Conservation (phyloP, 495 filamentous ascomycete genomes). For the Lophiotrema nucula region DNA sequence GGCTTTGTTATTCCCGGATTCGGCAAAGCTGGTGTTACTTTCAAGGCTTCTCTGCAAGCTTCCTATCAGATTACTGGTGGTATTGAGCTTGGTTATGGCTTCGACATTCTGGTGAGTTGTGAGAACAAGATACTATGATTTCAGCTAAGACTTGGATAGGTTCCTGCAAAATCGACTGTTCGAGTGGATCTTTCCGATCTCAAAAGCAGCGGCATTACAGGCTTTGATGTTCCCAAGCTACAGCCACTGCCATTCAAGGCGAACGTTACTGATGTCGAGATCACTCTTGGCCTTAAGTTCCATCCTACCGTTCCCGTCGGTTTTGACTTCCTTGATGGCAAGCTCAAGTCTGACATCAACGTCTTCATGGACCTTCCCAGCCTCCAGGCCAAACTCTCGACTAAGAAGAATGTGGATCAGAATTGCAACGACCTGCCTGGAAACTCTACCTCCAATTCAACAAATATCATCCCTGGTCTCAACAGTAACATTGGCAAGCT, state of each 20-base stretch:
- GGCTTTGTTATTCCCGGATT: slow-evolving; percentile 29
- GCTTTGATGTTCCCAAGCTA: slow-evolving; percentile 14
- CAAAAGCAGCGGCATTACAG: slow-evolving; percentile 4
- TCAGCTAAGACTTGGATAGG: slow-evolving; percentile 4
- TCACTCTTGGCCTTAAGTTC: slow-evolving; percentile 11
- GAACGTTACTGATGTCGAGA: slow-evolving; percentile 13
- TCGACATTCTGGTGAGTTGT: slow-evolving; percentile 23
- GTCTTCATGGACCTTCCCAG: slow-evolving; percentile 22
- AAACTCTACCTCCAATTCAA: not conserved
- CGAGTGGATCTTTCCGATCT: slow-evolving; percentile 18
- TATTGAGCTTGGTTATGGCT: slow-evolving; percentile 27
- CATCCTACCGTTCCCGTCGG: slow-evolving; percentile 22
- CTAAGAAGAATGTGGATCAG: not conserved
- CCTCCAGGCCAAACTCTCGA: slow-evolving; percentile 9
- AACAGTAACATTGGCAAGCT: slow-evolving; percentile 14
- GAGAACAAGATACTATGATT: not conserved
- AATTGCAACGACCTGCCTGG: not conserved
- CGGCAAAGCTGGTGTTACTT: slow-evolving; percentile 24
- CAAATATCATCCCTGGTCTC: not conserved
- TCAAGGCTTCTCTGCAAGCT: slow-evolving; percentile 6
- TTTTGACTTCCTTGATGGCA: slow-evolving; percentile 21
- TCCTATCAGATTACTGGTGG: slow-evolving; percentile 6
- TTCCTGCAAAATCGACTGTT: slow-evolving; percentile 23
- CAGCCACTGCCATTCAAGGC: slow-evolving; percentile 23
- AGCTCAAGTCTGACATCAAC: slow-evolving; percentile 5